Conservation (phyloP, 2,329 filamentous ascomycete genomes). For the Hansfordia pulvinata region DNA sequence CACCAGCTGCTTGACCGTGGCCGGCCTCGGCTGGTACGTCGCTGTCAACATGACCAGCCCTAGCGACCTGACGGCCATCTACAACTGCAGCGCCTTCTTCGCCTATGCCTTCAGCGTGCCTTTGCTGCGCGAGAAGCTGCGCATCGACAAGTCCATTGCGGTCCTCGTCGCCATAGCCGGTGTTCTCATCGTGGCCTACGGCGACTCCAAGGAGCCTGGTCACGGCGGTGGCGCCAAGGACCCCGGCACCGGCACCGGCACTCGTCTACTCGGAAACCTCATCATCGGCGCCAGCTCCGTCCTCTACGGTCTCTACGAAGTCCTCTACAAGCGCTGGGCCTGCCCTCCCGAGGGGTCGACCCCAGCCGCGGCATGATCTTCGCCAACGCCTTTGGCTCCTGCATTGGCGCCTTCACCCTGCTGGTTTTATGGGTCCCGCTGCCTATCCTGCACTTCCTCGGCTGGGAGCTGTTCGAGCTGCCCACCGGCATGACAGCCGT, state of each 20-base stretch:
- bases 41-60: slow-evolving; percentile 89
- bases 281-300: slow-evolving; percentile 86
- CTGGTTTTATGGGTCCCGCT: slow-evolving; percentile 84
- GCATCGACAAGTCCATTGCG: slow-evolving; percentile 72
- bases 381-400: slow-evolving; percentile 78
- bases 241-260: slow-evolving; percentile 29
- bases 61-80: slow-evolving; percentile 90
- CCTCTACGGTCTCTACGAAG: slow-evolving; percentile 93
- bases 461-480: slow-evolving; percentile 71
- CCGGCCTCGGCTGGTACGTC: slow-evolving; percentile 89
- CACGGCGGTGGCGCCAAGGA: slow-evolving; percentile 22
- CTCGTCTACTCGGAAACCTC: slow-evolving; percentile 71
- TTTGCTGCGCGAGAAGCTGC: slow-evolving; percentile 70
- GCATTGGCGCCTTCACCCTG: slow-evolving; percentile 80
- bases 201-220: slow-evolving; percentile 47
- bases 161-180: slow-evolving; percentile 79
- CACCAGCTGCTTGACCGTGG: slow-evolving; percentile 75
- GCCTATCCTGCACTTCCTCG: slow-evolving; percentile 66
- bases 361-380: slow-evolving; percentile 90
- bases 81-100: slow-evolving; percentile 98
- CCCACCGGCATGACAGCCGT: slow-evolving; percentile 66
- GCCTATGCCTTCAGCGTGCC: slow-evolving; percentile 95
- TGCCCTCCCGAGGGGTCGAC: slow-evolving; percentile 85
- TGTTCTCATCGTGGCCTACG: slow-evolving; percentile 91
- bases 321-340: slow-evolving; percentile 85